These are phyloP conservation scores for Talaromyces sp. DNA, from an alignment of 2,329 filamentous ascomycete genomes.

Conservation along the genomic window DNA sequence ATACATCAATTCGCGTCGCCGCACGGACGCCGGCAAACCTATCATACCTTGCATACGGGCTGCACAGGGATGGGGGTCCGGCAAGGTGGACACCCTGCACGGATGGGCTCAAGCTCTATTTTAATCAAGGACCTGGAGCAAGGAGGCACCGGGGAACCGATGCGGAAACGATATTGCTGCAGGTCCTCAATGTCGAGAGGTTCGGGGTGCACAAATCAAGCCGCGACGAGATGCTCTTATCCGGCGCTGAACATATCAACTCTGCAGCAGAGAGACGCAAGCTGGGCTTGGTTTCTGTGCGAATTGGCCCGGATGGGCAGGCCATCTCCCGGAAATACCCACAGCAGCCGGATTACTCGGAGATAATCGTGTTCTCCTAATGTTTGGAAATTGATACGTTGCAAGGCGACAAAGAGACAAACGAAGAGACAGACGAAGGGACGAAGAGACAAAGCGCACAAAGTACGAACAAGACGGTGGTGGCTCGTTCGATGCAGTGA, in stretches of 20 bases:
- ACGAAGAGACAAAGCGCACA: neutral
- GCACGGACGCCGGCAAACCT: conserved; percentile 31
- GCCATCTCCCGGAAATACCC: neutral
- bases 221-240: neutral
- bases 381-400: neutral
- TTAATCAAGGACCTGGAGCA: conserved; percentile 17
- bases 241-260: neutral
- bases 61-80: conserved; percentile 31
- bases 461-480: neutral
- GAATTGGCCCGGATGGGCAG: neutral
- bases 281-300: neutral
- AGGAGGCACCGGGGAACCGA: conserved; percentile 11
- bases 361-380: neutral
- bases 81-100: conserved; percentile 20
- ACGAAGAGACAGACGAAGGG: no score
- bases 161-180: conserved; percentile 5
- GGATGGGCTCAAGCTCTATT: conserved; percentile 11
- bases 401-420: neutral
- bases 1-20: conserved; percentile 24
- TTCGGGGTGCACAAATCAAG: conserved; percentile 9
- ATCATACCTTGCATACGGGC: conserved; percentile 37
- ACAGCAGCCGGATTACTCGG: neutral
- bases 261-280: neutral
- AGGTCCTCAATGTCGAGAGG: neutral
- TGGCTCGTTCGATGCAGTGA: neutral